A percentile compares a stretch with the other conserved stretches of the same genome.
phyloP scores from a whole-genome alignment of 345 rosid species.

The Isatis tinctoria region DNA sequence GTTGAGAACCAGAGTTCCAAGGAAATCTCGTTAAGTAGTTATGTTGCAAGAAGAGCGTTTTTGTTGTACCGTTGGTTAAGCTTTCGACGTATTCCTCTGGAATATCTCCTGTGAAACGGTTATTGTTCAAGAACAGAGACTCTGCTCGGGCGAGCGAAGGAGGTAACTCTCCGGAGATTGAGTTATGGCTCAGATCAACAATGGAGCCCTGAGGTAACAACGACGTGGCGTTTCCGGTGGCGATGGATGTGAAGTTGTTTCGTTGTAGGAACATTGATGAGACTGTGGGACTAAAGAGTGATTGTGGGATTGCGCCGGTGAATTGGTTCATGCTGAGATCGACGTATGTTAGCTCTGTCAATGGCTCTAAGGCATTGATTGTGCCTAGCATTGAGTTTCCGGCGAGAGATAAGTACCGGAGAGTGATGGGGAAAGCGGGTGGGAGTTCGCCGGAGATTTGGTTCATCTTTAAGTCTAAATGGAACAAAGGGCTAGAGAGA shows the following conservation, averaged over 20 bases:
- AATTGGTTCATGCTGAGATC: conserved; percentile 79
- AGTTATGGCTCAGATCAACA: conserved; percentile 76
- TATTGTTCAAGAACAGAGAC: conserved; percentile 61
- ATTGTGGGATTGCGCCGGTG: conserved; percentile 62
- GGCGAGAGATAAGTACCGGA: conserved; percentile 67
- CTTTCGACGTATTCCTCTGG: conserved; percentile 58
- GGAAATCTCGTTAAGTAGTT: conserved; percentile 64
- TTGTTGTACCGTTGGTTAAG: conserved; percentile 43
- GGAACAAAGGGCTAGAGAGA: conserved; percentile 48
- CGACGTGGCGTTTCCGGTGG: background rate
- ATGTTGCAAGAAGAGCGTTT: conserved; percentile 68
- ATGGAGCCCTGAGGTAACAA: conserved; percentile 42
- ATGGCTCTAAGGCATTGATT: conserved; percentile 43
- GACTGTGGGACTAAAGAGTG: conserved; percentile 49
- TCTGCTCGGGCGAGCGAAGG: conserved; percentile 54
- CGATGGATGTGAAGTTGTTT: conserved; percentile 60
- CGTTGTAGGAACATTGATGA: conserved; percentile 68
- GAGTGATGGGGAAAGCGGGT: conserved; percentile 46
- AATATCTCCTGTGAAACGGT: conserved; percentile 56
- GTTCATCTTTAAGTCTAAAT: conserved; percentile 65
- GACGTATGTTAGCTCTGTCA: conserved; percentile 54
- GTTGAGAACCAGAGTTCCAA: conserved; percentile 30
- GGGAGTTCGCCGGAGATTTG: conserved; percentile 49
- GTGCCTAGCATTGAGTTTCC: conserved; percentile 63
- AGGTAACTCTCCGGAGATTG: conserved; percentile 51